Conservation (phyloP, 371 early-diverging fungal genomes). For the Vairimorpha ceranae region DNA sequence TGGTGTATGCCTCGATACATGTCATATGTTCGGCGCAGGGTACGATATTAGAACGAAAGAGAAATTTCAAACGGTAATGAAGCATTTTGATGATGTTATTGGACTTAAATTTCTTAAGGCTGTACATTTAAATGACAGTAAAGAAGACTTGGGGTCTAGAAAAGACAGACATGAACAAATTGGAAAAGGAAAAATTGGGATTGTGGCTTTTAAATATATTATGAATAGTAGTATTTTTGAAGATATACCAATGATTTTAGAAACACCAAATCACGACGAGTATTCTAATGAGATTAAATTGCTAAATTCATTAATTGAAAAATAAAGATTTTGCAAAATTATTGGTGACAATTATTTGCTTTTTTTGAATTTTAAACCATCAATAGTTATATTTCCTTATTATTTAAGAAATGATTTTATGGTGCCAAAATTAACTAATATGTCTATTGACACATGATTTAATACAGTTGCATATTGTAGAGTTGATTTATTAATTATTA, state of each 20-base stretch:
- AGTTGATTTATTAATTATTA: no score
- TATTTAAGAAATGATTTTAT: no score
- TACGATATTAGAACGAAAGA: conserved; percentile 65
- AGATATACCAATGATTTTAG: conserved; percentile 66
- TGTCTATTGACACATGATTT: no score
- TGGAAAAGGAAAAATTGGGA: conserved; percentile 67
- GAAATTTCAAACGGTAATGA: conserved; percentile 64
- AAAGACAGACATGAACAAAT: conserved; percentile 67
- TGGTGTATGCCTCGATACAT: conserved; percentile 69
- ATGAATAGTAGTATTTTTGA: conserved; percentile 65
- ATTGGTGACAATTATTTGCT: no score
- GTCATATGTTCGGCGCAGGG: conserved; percentile 68
- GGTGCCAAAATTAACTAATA: no score
- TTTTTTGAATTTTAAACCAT: no score
- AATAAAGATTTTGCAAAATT: neutral
- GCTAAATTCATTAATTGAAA: conserved; percentile 7
- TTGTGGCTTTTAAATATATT: conserved; percentile 65
- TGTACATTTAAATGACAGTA: conserved; percentile 68
- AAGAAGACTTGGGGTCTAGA: conserved; percentile 60
- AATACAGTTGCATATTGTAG: no score
- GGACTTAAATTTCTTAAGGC: conserved; percentile 66
- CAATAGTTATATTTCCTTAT: no score
- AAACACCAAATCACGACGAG: conserved; percentile 65
- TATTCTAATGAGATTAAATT: conserved; percentile 58
- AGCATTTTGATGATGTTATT: conserved; percentile 64